Percentiles rank a stretch among this genome's conserved stretches.
Conservation (phyloP, 345 rosid genomes). For the Durio zibethinus region DNA sequence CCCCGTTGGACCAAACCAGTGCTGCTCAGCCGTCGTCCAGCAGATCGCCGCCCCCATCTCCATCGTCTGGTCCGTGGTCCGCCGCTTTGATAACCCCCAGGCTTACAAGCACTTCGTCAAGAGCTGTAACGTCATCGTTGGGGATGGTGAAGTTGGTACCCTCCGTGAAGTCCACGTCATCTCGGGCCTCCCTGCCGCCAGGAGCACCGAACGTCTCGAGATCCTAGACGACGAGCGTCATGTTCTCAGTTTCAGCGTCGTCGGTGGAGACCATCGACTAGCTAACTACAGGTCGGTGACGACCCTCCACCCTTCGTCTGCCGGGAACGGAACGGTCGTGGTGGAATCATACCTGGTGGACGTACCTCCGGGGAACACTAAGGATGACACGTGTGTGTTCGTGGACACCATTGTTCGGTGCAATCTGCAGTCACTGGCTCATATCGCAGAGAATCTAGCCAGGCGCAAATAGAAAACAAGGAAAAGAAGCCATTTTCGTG, state of each 20-base stretch:
- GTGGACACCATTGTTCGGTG: conserved; percentile 73
- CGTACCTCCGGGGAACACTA: conserved; percentile 71
- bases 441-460: conserved; percentile 48
- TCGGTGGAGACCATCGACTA: conserved; percentile 66
- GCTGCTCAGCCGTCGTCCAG: conserved; percentile 60
- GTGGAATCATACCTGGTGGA: conserved; percentile 88
- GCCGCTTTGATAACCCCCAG: conserved; percentile 71
- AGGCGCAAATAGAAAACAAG: conserved; percentile 17
- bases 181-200: conserved; percentile 65
- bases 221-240: conserved; percentile 67
- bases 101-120: conserved; percentile 69
- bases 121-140: conserved; percentile 61
- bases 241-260: conserved; percentile 59
- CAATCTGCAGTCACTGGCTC: conserved; percentile 78
- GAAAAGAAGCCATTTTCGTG: not conserved
- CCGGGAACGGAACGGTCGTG: conserved; percentile 59
- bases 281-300: conserved; percentile 66
- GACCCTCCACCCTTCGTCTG: conserved; percentile 45
- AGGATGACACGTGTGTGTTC: conserved; percentile 73
- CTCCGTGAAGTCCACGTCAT: conserved; percentile 59
- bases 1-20: conserved; percentile 49
- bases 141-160: conserved; percentile 61
- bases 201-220: conserved; percentile 60
- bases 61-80: conserved; percentile 71
- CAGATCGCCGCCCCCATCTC: conserved; percentile 56